Percentiles rank a stretch among this genome's conserved stretches.
phyloP scores from a whole-genome alignment of 306 rosid species.

The Ceratonia siliqua region DNA sequence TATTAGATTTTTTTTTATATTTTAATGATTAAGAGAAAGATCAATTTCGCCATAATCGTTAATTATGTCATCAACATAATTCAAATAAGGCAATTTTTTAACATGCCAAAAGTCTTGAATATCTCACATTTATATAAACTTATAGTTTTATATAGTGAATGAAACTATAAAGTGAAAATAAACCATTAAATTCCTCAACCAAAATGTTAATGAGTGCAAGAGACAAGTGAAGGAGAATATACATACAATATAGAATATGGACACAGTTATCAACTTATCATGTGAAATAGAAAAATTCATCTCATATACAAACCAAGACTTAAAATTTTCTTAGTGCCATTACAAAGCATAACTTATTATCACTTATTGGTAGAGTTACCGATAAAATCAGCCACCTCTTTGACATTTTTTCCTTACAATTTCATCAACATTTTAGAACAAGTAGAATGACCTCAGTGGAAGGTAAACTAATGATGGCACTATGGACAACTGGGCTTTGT shows the following conservation, averaged over 20 bases:
- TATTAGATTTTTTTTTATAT: neutral
- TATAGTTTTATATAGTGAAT: too few species aligned
- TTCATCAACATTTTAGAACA: neutral
- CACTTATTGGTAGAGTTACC: conserved; percentile 4
- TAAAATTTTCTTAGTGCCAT: too few species aligned
- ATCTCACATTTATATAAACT: too few species aligned
- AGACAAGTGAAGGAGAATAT: neutral
- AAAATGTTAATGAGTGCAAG: neutral
- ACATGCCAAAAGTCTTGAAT: neutral
- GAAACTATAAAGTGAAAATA: neutral
- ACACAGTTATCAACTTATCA: conserved; percentile 25
- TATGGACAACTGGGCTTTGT: neutral
- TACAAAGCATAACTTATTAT: conserved; percentile 9
- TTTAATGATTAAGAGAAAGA: too few species aligned
- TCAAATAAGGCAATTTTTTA: too few species aligned
- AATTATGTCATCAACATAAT: too few species aligned
- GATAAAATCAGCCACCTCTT: neutral
- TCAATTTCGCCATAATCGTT: too few species aligned
- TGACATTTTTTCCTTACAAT: neutral
- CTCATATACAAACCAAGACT: too few species aligned
- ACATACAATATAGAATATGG: neutral
- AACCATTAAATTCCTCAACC: neutral
- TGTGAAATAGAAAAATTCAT: too few species aligned
- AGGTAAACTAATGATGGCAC: conserved; percentile 13
- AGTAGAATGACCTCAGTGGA: conserved; percentile 23